phyloP scores from a whole-genome alignment of 139 green algal species.

The Ettlia oleoabundans region DNA sequence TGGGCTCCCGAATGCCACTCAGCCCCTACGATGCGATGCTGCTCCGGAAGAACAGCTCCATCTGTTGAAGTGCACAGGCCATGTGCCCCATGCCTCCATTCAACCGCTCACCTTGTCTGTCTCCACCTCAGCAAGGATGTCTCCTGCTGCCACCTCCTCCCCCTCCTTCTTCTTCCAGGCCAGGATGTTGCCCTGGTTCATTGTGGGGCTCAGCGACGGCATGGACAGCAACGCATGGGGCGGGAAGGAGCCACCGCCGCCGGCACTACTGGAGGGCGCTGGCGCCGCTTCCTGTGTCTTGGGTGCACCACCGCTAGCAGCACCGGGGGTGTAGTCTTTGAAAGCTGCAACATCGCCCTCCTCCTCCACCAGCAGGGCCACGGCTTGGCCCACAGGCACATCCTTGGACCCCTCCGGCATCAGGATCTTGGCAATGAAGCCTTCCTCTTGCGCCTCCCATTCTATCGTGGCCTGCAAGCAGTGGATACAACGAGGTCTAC shows the following conservation, averaged over 20 bases:
- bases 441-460: conserved; percentile 95
- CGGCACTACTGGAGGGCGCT: conserved; percentile 6
- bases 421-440: conserved; percentile 89
- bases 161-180: conserved; percentile 84
- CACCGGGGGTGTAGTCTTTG: conserved; percentile 59
- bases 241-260: conserved; percentile 49
- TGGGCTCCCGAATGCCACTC: too few species aligned
- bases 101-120: conserved; percentile 90
- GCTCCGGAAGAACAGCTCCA: too few species aligned
- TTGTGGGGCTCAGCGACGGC: conserved; percentile 92
- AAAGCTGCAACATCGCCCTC: conserved; percentile 78
- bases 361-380: conserved; percentile 85
- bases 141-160: conserved; percentile 68
- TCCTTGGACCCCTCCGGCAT: conserved; percentile 70
- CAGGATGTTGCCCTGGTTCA: conserved; percentile 90
- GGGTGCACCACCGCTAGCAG: not conserved
- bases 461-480: conserved; percentile 88
- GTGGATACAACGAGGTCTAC: not conserved
- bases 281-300: not conserved
- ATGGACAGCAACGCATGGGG: conserved; percentile 69
- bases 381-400: conserved; percentile 65
- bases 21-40: too few species aligned
- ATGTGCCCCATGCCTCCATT: too few species aligned
- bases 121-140: conserved; percentile 90
- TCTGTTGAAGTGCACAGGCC: too few species aligned